These are phyloP conservation scores for Trematosphaeria pertusa DNA, from an alignment of 2,329 filamentous ascomycete genomes.

Conservation along the genomic window DNA sequence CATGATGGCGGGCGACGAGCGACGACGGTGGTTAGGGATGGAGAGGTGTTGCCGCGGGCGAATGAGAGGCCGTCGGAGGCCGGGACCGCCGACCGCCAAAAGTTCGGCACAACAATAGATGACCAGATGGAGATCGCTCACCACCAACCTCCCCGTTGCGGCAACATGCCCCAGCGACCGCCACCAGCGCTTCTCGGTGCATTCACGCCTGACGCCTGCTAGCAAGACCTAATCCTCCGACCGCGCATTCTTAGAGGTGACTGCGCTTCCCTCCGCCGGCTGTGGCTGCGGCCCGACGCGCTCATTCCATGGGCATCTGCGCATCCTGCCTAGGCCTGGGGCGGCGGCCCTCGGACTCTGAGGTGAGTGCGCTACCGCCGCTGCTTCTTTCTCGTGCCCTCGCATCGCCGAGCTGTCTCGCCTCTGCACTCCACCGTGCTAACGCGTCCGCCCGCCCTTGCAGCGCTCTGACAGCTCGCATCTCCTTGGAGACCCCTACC, in stretches of 20 bases:
- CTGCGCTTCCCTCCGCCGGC: too few relatives aligned
- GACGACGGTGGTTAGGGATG: too few relatives aligned
- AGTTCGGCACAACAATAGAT: slow-evolving; percentile 14
- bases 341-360: slow-evolving; percentile 51
- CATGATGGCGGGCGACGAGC: too few relatives aligned
- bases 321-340: slow-evolving; percentile 56
- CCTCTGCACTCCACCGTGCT: slow-evolving; percentile 21
- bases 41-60: slow-evolving; percentile 1
- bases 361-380: slow-evolving; percentile 44
- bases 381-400: slow-evolving; percentile 7
- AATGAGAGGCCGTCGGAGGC: slow-evolving; percentile 11
- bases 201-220: slow-evolving; percentile 10
- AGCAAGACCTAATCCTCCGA: slow-evolving; percentile 3
- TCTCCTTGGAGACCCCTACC: slow-evolving; percentile 54
- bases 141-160: slow-evolving; percentile 20
- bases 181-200: slow-evolving; percentile 9
- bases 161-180: slow-evolving; percentile 19
- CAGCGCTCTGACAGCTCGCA: slow-evolving; percentile 56
- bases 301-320: slow-evolving; percentile 58
- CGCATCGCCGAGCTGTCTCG: slow-evolving; percentile 14
- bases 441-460: slow-evolving; percentile 30
- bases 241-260: slow-evolving; percentile 1
- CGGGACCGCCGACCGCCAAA: slow-evolving; percentile 5
- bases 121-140: slow-evolving; percentile 10
- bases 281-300: too few relatives aligned